A percentile compares a stretch with the other conserved stretches of the same genome.
phyloP scores from a whole-genome alignment of 805 yeast species.

The Sungouiella blattae region DNA sequence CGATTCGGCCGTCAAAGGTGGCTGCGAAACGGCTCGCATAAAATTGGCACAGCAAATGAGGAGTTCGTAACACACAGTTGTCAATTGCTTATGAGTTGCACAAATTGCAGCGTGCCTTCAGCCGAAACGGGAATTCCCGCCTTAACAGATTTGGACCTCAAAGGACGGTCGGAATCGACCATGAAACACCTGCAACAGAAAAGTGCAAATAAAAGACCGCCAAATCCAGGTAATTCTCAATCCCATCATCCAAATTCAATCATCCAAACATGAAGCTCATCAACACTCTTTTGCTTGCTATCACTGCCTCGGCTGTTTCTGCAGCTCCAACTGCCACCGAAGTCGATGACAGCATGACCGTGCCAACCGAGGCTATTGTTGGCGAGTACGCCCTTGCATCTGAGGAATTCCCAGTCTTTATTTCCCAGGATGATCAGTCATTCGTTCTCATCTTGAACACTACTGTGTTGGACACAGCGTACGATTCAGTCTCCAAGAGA shows the following conservation, averaged over 20 bases:
- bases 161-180: not conserved
- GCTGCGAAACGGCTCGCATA: not conserved
- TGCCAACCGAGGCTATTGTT: slow-evolving; percentile 14
- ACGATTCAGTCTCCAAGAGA: slow-evolving; percentile 6
- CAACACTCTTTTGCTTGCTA: slow-evolving; percentile 10
- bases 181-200: not conserved
- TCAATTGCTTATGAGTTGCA: not conserved
- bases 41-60: not conserved
- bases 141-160: not conserved
- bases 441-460: slow-evolving; percentile 13
- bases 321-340: slow-evolving; percentile 10
- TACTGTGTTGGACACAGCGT: slow-evolving; percentile 14
- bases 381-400: slow-evolving; percentile 10
- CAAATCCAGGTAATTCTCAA: not conserved
- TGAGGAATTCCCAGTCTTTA: slow-evolving; percentile 12
- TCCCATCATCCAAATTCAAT: not conserved
- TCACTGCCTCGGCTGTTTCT: slow-evolving; percentile 9
- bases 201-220: not conserved
- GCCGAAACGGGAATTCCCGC: not conserved
- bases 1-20: slow-evolving; percentile 6
- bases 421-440: slow-evolving; percentile 8
- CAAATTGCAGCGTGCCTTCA: not conserved
- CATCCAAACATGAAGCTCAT: slow-evolving; percentile 11
- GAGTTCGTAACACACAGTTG: not conserved
- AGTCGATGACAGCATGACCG: slow-evolving; percentile 2